phyloP scores from a whole-genome alignment of 768 basidiomycete genomes.

The Cystofilobasidium ferigula region DNA sequence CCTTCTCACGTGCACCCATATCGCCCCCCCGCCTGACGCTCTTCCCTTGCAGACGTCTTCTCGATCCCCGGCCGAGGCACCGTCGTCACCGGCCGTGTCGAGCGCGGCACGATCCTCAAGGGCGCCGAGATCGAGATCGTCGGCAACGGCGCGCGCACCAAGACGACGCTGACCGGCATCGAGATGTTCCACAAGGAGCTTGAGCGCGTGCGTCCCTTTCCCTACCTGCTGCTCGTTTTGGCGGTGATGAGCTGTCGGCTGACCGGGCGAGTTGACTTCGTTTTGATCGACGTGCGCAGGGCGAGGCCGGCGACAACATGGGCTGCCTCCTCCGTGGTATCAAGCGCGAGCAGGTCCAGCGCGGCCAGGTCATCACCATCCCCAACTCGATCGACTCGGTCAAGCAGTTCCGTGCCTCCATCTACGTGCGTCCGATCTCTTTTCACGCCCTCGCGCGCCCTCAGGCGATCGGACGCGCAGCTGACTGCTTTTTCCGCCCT shows the following conservation, averaged over 20 bases:
- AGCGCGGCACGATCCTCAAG: conserved; percentile 83
- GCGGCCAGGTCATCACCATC: conserved; percentile 80
- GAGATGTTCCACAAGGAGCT: conserved; percentile 99
- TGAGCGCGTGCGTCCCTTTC: conserved; percentile 54
- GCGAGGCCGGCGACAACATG: conserved; percentile 99
- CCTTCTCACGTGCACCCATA: not conserved
- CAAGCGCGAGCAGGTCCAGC: conserved; percentile 88
- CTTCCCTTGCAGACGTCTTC: conserved; percentile 59
- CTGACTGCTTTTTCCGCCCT: conserved; percentile 9
- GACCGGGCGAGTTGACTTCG: not conserved
- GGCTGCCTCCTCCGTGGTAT: conserved; percentile 90
- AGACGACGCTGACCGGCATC: conserved; percentile 91
- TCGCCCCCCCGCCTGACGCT: not conserved
- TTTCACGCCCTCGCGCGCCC: not conserved
- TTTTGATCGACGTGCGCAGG: conserved; percentile 42
- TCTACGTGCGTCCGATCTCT: conserved; percentile 47
- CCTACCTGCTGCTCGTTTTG: not conserved
- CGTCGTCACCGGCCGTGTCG: conserved; percentile 88
- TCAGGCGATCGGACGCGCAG: conserved; percentile 39
- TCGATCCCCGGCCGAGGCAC: conserved; percentile 98
- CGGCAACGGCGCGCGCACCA: conserved; percentile 64
- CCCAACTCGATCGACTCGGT: conserved; percentile 88
- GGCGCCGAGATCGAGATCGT: conserved; percentile 88
- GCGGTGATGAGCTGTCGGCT: not conserved
- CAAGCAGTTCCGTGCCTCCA: conserved; percentile 85